phyloP scores from a whole-genome alignment of 2,329 filamentous ascomycete genomes.

The Truncatella angustata region DNA sequence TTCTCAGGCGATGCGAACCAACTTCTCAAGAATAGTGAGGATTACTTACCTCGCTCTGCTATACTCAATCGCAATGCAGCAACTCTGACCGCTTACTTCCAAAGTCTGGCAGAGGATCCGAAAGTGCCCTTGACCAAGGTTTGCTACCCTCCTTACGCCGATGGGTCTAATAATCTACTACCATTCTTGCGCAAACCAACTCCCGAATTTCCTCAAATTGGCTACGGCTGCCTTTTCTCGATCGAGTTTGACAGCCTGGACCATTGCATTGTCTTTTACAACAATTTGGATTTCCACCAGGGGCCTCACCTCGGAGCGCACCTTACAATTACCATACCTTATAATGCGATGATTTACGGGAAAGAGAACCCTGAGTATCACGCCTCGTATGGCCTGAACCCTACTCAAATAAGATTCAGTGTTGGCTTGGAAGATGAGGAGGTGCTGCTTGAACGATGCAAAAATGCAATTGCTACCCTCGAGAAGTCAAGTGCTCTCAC shows the following conservation, averaged over 20 bases:
- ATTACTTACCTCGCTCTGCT: slow-evolving; percentile 38
- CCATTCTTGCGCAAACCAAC: slow-evolving; percentile 34
- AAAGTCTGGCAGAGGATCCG: slow-evolving; percentile 26
- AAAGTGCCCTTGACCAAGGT: slow-evolving; percentile 37
- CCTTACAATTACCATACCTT: slow-evolving; percentile 47
- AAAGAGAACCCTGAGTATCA: slow-evolving; percentile 37
- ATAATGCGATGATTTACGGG: slow-evolving; percentile 43
- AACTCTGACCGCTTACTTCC: slow-evolving; percentile 39
- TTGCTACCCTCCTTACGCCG: slow-evolving; percentile 39
- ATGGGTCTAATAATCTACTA: slow-evolving; percentile 13
- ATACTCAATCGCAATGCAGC: slow-evolving; percentile 43
- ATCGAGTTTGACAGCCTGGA: slow-evolving; percentile 46
- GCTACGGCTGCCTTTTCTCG: slow-evolving; percentile 54
- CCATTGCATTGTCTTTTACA: slow-evolving; percentile 45
- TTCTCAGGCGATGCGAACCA: slow-evolving; percentile 44
- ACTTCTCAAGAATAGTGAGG: slow-evolving; percentile 42
- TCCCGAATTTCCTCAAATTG: slow-evolving; percentile 44
- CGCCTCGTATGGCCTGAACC: slow-evolving; percentile 34
- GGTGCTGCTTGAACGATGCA: slow-evolving; percentile 32
- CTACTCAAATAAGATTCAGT: slow-evolving; percentile 43
- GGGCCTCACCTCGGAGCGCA: slow-evolving; percentile 55
- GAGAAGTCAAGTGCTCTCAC: slow-evolving; percentile 4
- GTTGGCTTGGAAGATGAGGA: slow-evolving; percentile 45
- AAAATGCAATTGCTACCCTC: slow-evolving; percentile 7
- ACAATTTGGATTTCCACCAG: slow-evolving; percentile 45